These are phyloP conservation scores for Rhodotorula kratochvilovae DNA, from an alignment of 768 basidiomycete genomes.

Conservation along the genomic window DNA sequence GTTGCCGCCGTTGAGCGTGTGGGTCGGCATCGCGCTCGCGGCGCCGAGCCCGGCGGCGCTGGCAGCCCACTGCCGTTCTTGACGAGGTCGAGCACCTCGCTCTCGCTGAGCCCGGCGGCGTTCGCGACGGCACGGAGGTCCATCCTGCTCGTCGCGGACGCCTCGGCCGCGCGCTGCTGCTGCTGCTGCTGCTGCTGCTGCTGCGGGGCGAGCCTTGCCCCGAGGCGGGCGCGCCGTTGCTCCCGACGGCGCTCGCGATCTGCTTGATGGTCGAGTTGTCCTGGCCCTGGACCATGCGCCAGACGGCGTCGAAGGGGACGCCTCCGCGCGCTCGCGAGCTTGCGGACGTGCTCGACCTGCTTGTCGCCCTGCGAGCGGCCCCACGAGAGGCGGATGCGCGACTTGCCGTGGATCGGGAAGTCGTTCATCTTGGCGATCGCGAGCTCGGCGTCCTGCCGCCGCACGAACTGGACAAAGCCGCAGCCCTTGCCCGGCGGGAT, in stretches of 20 bases:
- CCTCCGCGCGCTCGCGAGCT: conserved; percentile 41
- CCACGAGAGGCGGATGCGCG: conserved; percentile 81
- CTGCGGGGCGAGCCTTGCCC: not conserved
- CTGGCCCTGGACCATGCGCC: conserved; percentile 43
- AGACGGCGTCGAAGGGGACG: conserved; percentile 43
- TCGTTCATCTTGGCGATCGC: conserved; percentile 95
- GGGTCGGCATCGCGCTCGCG: not conserved
- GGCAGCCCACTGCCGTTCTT: conserved; percentile 8
- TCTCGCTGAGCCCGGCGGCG: conserved; percentile 37
- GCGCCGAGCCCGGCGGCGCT: not conserved
- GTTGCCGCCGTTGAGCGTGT: too few relatives aligned
- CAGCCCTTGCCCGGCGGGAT: conserved; percentile 95
- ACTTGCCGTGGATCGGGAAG: conserved; percentile 83
- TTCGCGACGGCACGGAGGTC: conserved; percentile 38
- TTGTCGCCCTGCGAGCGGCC: conserved; percentile 67
- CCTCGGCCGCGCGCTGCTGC: not conserved
- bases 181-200: not conserved
- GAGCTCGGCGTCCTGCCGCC: conserved; percentile 81
- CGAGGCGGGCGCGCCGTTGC: not conserved
- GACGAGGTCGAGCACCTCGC: conserved; percentile 39
- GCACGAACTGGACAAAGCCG: conserved; percentile 91
- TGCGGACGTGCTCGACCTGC: conserved; percentile 44
- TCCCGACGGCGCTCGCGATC: conserved; percentile 40
- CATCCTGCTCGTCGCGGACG: conserved; percentile 11
- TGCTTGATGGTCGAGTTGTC: conserved; percentile 44